Evolutionary conservation across 73 alveolate species (phyloP).

Genomic region (Urostyla sp.): DNA sequence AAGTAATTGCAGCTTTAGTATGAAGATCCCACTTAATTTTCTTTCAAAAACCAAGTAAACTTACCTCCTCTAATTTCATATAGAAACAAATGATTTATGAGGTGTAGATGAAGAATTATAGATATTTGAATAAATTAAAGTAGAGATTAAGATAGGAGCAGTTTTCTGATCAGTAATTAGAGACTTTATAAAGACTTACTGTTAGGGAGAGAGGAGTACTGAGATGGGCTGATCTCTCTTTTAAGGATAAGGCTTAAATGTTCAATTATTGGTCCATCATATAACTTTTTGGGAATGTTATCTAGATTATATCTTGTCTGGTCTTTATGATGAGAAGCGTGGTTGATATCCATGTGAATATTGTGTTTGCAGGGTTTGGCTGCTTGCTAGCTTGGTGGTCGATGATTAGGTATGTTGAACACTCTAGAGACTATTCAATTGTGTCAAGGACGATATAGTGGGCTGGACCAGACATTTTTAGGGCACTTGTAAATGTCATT

Average conservation of each 20-base stretch:
- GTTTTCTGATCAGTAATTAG: background rate
- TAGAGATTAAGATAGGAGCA: constrained; percentile 39
- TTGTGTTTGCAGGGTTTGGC: constrained; percentile 84
- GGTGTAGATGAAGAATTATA: background rate
- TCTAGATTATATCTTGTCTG: constrained; percentile 52
- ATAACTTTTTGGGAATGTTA: constrained; percentile 19
- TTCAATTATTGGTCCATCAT: constrained; percentile 65
- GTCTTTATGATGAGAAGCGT: constrained; percentile 42
- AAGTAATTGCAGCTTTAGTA: too few species aligned
- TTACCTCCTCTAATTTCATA: background rate
- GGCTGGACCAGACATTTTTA: constrained; percentile 76
- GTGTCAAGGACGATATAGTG: constrained; percentile 73
- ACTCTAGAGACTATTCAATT: constrained; percentile 66
- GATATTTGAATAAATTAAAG: constrained; percentile 2
- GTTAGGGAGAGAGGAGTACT: background rate
- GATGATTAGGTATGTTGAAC: constrained; percentile 80
- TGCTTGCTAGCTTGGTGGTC: constrained; percentile 81
- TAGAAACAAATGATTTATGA: constrained; percentile 2
- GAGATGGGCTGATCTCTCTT: constrained; percentile 49
- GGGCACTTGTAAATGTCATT: constrained; percentile 76
- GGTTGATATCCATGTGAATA: background rate
- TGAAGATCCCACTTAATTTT: too few species aligned
- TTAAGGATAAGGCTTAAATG: constrained; percentile 53
- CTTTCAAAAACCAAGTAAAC: background rate
- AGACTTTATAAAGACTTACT: too few species aligned